phyloP scores from a whole-genome alignment of 2,329 filamentous ascomycete species.

The Penicillium olsonii region DNA sequence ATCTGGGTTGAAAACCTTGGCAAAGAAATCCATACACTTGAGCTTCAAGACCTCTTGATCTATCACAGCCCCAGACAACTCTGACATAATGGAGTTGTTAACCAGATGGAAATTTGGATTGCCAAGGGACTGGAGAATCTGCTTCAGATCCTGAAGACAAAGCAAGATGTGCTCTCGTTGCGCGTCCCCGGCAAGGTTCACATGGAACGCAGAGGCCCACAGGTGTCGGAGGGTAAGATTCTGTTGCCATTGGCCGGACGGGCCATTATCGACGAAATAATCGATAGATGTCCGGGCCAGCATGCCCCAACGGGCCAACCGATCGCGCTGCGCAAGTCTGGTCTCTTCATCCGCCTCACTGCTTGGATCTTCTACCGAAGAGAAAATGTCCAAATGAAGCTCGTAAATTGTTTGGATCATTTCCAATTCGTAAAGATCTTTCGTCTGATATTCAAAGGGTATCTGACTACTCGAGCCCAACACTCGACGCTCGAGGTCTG shows the following conservation, averaged over 20 bases:
- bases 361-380: conserved; percentile 61
- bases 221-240: conserved; percentile 61
- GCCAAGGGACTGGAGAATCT: conserved; percentile 51
- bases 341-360: conserved; percentile 56
- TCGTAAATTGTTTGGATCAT: conserved; percentile 65
- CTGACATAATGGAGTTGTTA: conserved; percentile 87
- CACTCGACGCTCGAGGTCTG: conserved; percentile 29
- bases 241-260: conserved; percentile 33
- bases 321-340: conserved; percentile 58
- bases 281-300: conserved; percentile 58
- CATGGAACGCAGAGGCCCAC: conserved; percentile 66
- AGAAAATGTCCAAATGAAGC: conserved; percentile 67
- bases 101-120: conserved; percentile 61
- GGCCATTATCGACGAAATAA: conserved; percentile 37
- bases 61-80: conserved; percentile 78
- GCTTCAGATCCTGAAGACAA: conserved; percentile 65
- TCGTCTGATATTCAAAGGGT: conserved; percentile 29
- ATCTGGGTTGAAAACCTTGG: conserved; percentile 82
- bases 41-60: conserved; percentile 90
- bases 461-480: conserved; percentile 21
- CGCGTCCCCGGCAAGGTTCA: conserved; percentile 58
- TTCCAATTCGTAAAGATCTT: conserved; percentile 47
- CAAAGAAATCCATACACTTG: conserved; percentile 95
- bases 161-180: conserved; percentile 61
- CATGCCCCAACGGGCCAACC: conserved; percentile 61